phyloP scores from a whole-genome alignment of 352 stramenopile genomes.

The Globisporangium rhizosaccharum region DNA sequence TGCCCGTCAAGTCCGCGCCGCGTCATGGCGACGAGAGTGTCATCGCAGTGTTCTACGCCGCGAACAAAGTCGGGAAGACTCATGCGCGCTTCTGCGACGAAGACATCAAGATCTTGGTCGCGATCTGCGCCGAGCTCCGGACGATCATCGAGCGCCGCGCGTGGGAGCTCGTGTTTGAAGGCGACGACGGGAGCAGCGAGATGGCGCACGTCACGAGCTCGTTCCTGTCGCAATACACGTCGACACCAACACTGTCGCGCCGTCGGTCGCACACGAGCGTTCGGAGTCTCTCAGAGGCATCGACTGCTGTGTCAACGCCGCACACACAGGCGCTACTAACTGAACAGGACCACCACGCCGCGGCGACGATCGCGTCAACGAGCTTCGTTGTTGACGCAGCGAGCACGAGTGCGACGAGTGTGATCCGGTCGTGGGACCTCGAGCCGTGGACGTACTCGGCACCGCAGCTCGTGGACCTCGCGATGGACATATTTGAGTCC shows the following conservation, averaged over 20 bases:
- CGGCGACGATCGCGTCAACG: slow-evolving; percentile 28
- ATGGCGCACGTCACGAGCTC: slow-evolving; percentile 45
- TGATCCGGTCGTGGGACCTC: slow-evolving; percentile 44
- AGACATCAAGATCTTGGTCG: slow-evolving; percentile 61
- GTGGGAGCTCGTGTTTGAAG: slow-evolving; percentile 72
- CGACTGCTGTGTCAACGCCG: slow-evolving; percentile 7
- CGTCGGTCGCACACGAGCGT: slow-evolving; percentile 18
- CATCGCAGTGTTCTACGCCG: slow-evolving; percentile 76
- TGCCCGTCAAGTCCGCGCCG: slow-evolving; percentile 61
- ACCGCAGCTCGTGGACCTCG: slow-evolving; percentile 58
- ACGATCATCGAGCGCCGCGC: slow-evolving; percentile 59
- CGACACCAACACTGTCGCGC: slow-evolving; percentile 32
- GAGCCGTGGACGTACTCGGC: slow-evolving; percentile 57
- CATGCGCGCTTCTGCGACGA: slow-evolving; percentile 45
- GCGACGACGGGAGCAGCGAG: slow-evolving; percentile 30
- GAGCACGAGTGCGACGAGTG: not conserved
- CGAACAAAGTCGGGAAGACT: slow-evolving; percentile 56
- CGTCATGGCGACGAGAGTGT: slow-evolving; percentile 61
- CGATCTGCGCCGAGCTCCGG: slow-evolving; percentile 58
- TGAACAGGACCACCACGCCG: slow-evolving; percentile 24
- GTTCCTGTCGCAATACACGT: slow-evolving; percentile 75
- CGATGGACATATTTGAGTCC: slow-evolving; percentile 69
- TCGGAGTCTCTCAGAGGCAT: slow-evolving; percentile 13
- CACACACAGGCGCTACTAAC: slow-evolving; percentile 8
- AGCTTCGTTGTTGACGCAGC: slow-evolving; percentile 18